phyloP scores from a whole-genome alignment of 2,329 filamentous ascomycete species.

The Paecilomyces dactylethromorphus region DNA sequence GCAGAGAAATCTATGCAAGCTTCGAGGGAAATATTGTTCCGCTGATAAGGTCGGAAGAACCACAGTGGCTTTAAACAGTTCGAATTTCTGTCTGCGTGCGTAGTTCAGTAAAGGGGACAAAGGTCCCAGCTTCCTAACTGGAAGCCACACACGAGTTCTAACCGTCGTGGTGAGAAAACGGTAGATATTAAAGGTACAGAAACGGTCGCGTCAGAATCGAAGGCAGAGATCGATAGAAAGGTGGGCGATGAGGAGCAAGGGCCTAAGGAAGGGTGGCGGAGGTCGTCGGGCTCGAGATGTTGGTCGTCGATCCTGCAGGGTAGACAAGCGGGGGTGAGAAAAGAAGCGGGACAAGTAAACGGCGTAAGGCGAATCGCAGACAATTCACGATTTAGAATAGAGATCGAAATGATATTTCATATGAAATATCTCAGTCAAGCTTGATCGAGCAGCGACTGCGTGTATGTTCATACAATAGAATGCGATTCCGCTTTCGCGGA shows the following conservation, averaged over 20 bases:
- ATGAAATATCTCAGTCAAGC: not conserved
- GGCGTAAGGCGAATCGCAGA: not conserved
- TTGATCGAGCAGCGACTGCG: not conserved
- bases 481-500: not conserved
- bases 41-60: not conserved
- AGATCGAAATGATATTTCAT: not conserved
- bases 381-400: not conserved
- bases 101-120: slow-evolving; percentile 19
- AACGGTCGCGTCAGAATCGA: not conserved
- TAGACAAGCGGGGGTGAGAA: not conserved
- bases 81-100: slow-evolving; percentile 14
- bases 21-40: not conserved
- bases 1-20: not conserved
- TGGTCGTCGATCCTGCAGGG: not conserved
- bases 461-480: not conserved
- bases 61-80: slow-evolving; percentile 6
- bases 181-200: not conserved
- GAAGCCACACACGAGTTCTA: slow-evolving; percentile 9
- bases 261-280: not conserved
- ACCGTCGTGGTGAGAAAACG: not conserved
- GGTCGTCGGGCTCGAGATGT: not conserved
- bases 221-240: not conserved
- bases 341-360: not conserved
- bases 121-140: slow-evolving; percentile 20
- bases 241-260: not conserved